These are phyloP conservation scores for Talaromyces sp. DNA, from an alignment of 2,329 filamentous ascomycete species.

Conservation along the genomic window DNA sequence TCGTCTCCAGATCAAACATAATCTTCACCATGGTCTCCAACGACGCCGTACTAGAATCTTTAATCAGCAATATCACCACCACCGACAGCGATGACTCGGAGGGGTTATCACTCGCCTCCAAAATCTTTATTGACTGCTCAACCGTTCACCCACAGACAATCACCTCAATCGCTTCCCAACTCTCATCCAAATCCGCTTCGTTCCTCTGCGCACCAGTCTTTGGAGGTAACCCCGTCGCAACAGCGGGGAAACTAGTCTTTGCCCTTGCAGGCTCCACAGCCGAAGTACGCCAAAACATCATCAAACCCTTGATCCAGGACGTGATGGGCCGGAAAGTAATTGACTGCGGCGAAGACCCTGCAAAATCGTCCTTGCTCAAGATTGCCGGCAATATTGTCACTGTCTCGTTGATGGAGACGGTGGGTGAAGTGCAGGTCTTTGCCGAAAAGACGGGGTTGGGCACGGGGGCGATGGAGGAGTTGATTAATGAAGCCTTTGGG, in stretches of 20 bases:
- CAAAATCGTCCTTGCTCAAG: slow-evolving; percentile 41
- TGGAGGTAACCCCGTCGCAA: slow-evolving; percentile 41
- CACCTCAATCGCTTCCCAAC: slow-evolving; percentile 26
- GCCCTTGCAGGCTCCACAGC: slow-evolving; percentile 36
- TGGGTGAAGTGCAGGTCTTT: slow-evolving; percentile 44
- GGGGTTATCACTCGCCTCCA: slow-evolving; percentile 53
- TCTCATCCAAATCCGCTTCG: slow-evolving; percentile 31
- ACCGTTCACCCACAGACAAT: slow-evolving; percentile 75
- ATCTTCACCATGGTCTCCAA: slow-evolving; percentile 42
- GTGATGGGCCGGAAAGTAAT: slow-evolving; percentile 43
- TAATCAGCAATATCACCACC: slow-evolving; percentile 24
- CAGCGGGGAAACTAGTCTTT: slow-evolving; percentile 44
- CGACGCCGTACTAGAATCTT: slow-evolving; percentile 34
- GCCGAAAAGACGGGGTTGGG: slow-evolving; percentile 44
- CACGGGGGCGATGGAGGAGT: slow-evolving; percentile 37
- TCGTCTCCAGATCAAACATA: slow-evolving; percentile 34
- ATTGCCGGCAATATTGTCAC: slow-evolving; percentile 44
- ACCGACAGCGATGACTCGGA: too few species aligned
- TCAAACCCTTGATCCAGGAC: slow-evolving; percentile 40
- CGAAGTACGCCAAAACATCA: slow-evolving; percentile 24
- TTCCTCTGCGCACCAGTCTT: slow-evolving; percentile 43
- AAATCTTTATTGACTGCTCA: slow-evolving; percentile 80
- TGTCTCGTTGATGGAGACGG: slow-evolving; percentile 42
- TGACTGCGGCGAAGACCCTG: slow-evolving; percentile 41
- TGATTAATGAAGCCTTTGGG: slow-evolving; percentile 43